Conservation (phyloP, 805 yeast species). For the Schwanniomyces pseudopolymorphus region DNA sequence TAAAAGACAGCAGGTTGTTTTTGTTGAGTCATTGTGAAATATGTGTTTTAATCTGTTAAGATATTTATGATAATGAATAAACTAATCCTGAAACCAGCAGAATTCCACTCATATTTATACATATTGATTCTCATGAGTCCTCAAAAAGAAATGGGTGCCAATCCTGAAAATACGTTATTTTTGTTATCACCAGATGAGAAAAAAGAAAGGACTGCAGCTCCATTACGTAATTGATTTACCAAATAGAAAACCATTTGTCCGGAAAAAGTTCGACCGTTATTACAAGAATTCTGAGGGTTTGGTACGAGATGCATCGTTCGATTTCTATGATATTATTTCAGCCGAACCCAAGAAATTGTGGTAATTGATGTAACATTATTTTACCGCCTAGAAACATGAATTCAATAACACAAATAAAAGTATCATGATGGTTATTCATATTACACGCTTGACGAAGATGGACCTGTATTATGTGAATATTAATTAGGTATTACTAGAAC, state of each 20-base stretch:
- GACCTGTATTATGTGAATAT: background rate
- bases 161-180: background rate
- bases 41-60: background rate
- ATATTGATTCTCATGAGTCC: background rate
- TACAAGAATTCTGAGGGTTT: background rate
- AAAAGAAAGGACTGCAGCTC: background rate
- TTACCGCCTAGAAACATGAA: no score
- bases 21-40: constrained; percentile 25
- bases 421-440: no score
- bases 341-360: no score
- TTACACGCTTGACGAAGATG: background rate
- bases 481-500: background rate
- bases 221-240: background rate
- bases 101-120: background rate
- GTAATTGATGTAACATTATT: no score
- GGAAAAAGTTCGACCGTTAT: constrained; percentile 1
- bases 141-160: constrained; percentile 3
- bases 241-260: background rate
- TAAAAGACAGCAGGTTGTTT: constrained; percentile 45
- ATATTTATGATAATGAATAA: background rate
- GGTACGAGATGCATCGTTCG: background rate
- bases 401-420: no score
- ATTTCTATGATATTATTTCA: background rate
- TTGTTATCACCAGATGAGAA: constrained; percentile 3
- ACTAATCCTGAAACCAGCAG: background rate